These are phyloP conservation scores for Melampsora larici-populina DNA, from an alignment of 1,284 basidiomycete species.

Conservation along the genomic window DNA sequence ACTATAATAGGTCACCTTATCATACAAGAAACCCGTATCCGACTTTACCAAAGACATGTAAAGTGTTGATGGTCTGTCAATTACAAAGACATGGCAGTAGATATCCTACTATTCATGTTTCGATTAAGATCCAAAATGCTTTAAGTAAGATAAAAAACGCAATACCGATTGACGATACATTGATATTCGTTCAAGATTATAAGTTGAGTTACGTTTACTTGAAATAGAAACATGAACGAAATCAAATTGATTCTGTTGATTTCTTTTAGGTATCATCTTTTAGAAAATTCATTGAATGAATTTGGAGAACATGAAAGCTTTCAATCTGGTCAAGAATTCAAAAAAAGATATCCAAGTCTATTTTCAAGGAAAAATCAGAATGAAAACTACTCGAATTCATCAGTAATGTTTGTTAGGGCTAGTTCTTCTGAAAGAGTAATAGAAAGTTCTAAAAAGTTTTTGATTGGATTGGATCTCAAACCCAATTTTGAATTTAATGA, in stretches of 20 bases:
- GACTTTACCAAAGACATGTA: background rate
- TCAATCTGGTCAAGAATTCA: conserved; percentile 22
- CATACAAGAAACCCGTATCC: conserved; percentile 13
- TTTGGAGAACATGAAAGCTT: conserved; percentile 27
- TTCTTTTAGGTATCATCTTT: conserved; percentile 6
- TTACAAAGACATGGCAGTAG: conserved; percentile 31
- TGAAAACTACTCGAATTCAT: background rate
- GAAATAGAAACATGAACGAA: background rate
- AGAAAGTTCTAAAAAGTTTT: conserved; percentile 16
- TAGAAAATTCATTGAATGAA: background rate
- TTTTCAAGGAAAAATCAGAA: background rate
- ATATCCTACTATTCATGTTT: conserved; percentile 27
- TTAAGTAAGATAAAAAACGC: background rate
- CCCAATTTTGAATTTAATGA: background rate
- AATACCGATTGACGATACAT: background rate
- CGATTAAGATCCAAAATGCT: background rate
- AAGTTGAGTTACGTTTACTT: background rate
- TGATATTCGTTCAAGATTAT: conserved; percentile 19
- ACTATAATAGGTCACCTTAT: conserved; percentile 19
- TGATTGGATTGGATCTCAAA: background rate
- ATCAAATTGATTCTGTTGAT: background rate
- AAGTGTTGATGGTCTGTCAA: conserved; percentile 9
- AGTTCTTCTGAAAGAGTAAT: conserved; percentile 28
- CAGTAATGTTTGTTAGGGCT: conserved; percentile 16
- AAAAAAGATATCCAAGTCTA: conserved; percentile 9